Evolutionary conservation across 441 rosid genomes (phyloP), one percentile per base, ranked within the genome.

Genomic region (Macaranga tanarius): DNA sequence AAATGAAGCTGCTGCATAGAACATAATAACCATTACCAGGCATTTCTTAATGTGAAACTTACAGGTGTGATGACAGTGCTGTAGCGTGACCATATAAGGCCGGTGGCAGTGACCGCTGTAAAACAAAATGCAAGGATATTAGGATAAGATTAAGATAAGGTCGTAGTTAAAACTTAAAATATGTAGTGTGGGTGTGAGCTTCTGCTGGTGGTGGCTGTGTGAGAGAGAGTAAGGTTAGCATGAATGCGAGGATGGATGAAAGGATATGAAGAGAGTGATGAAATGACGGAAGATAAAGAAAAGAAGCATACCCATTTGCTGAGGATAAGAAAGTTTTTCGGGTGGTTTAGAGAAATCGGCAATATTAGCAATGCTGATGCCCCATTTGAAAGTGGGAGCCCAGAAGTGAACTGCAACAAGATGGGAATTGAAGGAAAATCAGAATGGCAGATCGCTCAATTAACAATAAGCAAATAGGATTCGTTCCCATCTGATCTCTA

Each of bases 371-470:
- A 92, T 87, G 83, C 92, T 92, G 80, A 94, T 94, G 51, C 97
- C 97, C 97, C 99, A 92, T 76, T 95, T 95, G 69, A 94, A 94
- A 8, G 99, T 90, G 0, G 99, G 99, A 2, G 95, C 99, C 97
- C 97, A 94, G 73, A 94, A 94, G 79, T 92, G 97, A 80, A 94
- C 99, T 92, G 90, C 75, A 75, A 44, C 17, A 20, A 23, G 11
- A 16, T 13, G 19, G 25, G 12, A 67, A 50, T 31, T 31, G 38
- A 31, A 31, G 38, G 38, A 31, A 31, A 31, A 31, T 31, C 45
- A 42, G 45, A 42, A 7, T 42, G 45, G 45, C 45, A 31, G 38
- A 31, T 31, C 38, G 38, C 38, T 31, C 1, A 31, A 31, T 31
- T n/a, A n/a, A n/a, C 38, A 5, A 31, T 31, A 31, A 31, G 38